Evolutionary conservation across 257 asterid species (phyloP), one percentile per base, ranked within the genome.

Genomic region (Coffea canephora): DNA sequence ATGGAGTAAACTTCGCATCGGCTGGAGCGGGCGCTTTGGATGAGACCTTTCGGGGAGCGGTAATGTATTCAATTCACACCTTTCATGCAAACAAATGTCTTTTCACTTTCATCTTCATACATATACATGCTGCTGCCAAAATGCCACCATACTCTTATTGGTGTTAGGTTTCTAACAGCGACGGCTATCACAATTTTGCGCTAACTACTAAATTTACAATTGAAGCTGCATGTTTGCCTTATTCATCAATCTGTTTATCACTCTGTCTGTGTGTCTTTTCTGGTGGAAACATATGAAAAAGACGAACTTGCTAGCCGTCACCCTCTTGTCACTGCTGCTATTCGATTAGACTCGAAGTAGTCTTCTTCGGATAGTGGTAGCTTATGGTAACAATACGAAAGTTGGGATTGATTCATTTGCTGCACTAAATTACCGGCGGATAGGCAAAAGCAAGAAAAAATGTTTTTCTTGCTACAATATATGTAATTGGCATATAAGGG

Each of bases 1-100:
- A 76, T 76, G 96, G 97, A 54, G 87, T 75, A 48, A 92, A 87
- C 80, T 92, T 92, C 85, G 97, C 97, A 19, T 92, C 97, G 5
- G 91, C 87, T 41, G 95, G 95, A 49, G 95, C 92, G 19, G 95
- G 97, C 71, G 95, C 86, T 78, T 73, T 92, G 71, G 77, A 84
- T 16, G 85, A 84, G 57, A 92, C 97, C 49, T 89, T 87, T 78
- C 75, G 74, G 43, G 97, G 97, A 61, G 52, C 76, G 88, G 95
- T 89, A 39, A 86, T 18, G 55, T 72, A 3, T 75, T 16, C 5
- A 8, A n/a, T 46, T 61, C 46, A 64, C 73, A 27, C 11, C 31
- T 39, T 4, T 64, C 79, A 64, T 76, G 72, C 79, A 76, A 48
- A 69, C 45, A 23, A 27, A 45, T 75, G 16, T 34, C 78, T 21